Conservation (phyloP, 176 grass and related monocot genomes). For the Miscanthus lutarioriparius region DNA sequence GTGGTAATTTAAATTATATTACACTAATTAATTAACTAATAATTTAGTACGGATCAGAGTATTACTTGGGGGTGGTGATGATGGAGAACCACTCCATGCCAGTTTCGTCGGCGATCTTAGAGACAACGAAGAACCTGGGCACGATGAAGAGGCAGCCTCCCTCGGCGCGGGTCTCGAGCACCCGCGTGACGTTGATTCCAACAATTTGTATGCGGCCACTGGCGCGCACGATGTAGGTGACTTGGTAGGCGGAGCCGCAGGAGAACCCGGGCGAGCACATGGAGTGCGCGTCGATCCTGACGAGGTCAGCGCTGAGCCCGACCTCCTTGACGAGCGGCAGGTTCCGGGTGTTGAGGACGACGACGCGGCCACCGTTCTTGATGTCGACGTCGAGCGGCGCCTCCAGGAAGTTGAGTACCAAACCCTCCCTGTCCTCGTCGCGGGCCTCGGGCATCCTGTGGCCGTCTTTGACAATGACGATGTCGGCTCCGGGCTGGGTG, state of each 20-base stretch:
- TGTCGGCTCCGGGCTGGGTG: slow-evolving; percentile 44
- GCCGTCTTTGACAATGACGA: slow-evolving; percentile 53
- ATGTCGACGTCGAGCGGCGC: slow-evolving; percentile 82
- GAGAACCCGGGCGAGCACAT: slow-evolving; percentile 98
- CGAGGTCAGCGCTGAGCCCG: slow-evolving; percentile 74
- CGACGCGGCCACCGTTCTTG: slow-evolving; percentile 63
- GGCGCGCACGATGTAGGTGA: slow-evolving; percentile 76
- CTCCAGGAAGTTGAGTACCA: slow-evolving; percentile 78
- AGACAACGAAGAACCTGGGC: slow-evolving; percentile 85
- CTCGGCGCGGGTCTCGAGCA: slow-evolving; percentile 58
- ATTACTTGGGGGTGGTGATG: slow-evolving; percentile 87
- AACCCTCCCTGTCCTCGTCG: slow-evolving; percentile 39
- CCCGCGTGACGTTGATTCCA: slow-evolving; percentile 62
- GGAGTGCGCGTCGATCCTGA: slow-evolving; percentile 68
- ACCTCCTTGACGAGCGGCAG: slow-evolving; percentile 69
- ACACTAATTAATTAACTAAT: too few relatives aligned
- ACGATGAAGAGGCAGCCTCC: slow-evolving; percentile 86
- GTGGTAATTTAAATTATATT: too few relatives aligned
- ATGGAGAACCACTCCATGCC: slow-evolving; percentile 98
- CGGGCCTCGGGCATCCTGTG: slow-evolving; percentile 38
- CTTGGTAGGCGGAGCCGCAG: slow-evolving; percentile 84
- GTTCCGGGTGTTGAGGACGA: slow-evolving; percentile 85
- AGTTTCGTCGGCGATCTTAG: slow-evolving; percentile 75
- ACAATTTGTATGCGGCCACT: slow-evolving; percentile 81
- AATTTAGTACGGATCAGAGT: too few relatives aligned